Evolutionary conservation across 768 basidiomycete species (phyloP).

Genomic region (Astraeus odoratus): DNA sequence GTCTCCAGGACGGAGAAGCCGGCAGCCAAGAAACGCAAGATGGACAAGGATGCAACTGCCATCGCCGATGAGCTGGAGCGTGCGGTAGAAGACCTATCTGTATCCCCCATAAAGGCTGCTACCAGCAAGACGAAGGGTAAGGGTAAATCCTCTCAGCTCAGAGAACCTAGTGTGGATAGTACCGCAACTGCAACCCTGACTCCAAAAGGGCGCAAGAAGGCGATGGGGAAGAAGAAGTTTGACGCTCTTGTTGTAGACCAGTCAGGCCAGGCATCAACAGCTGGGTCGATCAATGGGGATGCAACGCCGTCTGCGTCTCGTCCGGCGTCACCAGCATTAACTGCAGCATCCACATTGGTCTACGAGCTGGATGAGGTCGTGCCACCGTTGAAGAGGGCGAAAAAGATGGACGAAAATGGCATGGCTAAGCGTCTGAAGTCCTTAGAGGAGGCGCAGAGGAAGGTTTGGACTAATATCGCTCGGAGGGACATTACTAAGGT

Average conservation of each 20-base stretch:
- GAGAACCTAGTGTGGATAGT: constrained; percentile 57
- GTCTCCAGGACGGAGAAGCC: constrained; percentile 36
- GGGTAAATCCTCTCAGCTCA: constrained; percentile 39
- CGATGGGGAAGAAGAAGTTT: constrained; percentile 49
- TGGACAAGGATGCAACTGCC: constrained; percentile 37
- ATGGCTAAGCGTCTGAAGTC: constrained; percentile 71
- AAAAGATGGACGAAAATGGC: constrained; percentile 64
- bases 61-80: constrained; percentile 46
- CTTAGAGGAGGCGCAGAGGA: constrained; percentile 78
- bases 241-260: constrained; percentile 47
- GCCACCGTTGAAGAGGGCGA: constrained; percentile 68
- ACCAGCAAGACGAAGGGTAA: constrained; percentile 42
- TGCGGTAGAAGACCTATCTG: constrained; percentile 31
- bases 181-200: constrained; percentile 30
- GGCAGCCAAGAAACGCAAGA: constrained; percentile 54
- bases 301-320: constrained; percentile 62
- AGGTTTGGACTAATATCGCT: constrained; percentile 88
- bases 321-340: constrained; percentile 58
- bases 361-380: constrained; percentile 67
- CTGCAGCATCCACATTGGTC: constrained; percentile 50
- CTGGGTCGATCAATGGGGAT: constrained; percentile 54
- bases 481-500: constrained; percentile 81
- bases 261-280: constrained; percentile 45
- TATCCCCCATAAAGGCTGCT: constrained; percentile 25
- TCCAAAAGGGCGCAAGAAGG: constrained; percentile 52